Percentiles rank a stretch among this genome's conserved stretches.
Conservation (phyloP, 2,329 filamentous ascomycete genomes). For the Shiraia bambusicola region DNA sequence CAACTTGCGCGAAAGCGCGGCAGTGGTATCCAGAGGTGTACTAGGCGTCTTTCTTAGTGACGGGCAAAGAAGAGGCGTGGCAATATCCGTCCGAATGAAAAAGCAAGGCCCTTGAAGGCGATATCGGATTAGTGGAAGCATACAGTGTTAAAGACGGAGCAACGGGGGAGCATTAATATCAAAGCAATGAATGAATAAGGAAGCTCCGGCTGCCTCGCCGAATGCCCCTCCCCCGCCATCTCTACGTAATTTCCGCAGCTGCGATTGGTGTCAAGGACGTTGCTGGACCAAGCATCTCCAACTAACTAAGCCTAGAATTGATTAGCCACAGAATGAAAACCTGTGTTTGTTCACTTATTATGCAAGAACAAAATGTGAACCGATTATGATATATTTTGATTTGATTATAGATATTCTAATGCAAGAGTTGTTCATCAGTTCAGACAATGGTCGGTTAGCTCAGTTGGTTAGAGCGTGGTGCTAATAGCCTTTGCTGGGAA, state of each 20-base stretch:
- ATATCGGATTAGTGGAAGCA: slow-evolving; percentile 36
- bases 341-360: too few relatives aligned
- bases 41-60: slow-evolving; percentile 5
- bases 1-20: slow-evolving; percentile 25
- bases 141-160: slow-evolving; percentile 13
- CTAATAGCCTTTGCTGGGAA: too few relatives aligned
- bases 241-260: slow-evolving; percentile 5
- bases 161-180: slow-evolving; percentile 2
- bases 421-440: too few relatives aligned
- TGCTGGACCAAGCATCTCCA: too few relatives aligned
- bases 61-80: slow-evolving; percentile 9
- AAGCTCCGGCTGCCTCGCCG: slow-evolving; percentile 5
- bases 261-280: background rate
- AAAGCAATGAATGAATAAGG: background rate
- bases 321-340: too few relatives aligned
- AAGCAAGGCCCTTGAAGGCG: slow-evolving; percentile 30
- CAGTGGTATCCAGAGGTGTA: slow-evolving; percentile 13
- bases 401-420: too few relatives aligned
- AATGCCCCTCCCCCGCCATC: slow-evolving; percentile 6
- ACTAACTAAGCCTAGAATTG: too few relatives aligned
- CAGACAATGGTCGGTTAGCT: too few relatives aligned
- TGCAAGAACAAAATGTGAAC: too few relatives aligned
- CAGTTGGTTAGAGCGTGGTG: too few relatives aligned
- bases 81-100: slow-evolving; percentile 11
- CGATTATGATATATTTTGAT: too few relatives aligned